Evolutionary conservation across 352 stramenopile genomes (phyloP).

Genomic region (Phytophthora rubi): DNA sequence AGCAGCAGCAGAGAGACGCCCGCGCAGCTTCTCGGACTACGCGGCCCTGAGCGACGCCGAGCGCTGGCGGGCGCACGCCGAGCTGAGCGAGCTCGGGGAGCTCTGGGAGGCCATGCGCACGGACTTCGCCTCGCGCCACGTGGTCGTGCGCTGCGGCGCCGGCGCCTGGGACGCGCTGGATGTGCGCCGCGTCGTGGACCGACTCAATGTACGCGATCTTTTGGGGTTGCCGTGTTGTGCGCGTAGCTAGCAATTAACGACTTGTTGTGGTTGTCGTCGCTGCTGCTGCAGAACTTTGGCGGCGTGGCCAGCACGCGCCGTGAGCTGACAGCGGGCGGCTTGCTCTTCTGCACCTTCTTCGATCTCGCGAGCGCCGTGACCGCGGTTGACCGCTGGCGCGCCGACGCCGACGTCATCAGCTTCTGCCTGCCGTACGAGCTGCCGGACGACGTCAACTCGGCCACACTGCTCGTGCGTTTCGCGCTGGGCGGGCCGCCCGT

Average conservation of each 20-base stretch:
- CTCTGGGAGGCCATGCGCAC: conserved; percentile 69
- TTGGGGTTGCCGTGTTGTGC: not conserved
- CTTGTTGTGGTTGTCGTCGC: conserved; percentile 4
- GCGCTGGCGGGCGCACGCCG: conserved; percentile 29
- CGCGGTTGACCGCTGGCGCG: conserved; percentile 59
- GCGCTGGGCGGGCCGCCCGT: conserved; percentile 21
- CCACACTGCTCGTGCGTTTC: conserved; percentile 62
- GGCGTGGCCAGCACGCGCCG: conserved; percentile 52
- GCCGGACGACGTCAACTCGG: conserved; percentile 68
- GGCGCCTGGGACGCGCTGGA: conserved; percentile 44
- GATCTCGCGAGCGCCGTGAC: conserved; percentile 72
- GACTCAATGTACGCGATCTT: conserved; percentile 46
- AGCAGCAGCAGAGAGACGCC: conserved; percentile 26
- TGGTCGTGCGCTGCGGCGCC: conserved; percentile 58
- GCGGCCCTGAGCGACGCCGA: conserved; percentile 39
- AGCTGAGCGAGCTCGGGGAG: conserved; percentile 34
- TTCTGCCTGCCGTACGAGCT: conserved; percentile 79
- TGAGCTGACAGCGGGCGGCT: conserved; percentile 55
- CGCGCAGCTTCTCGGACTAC: conserved; percentile 79
- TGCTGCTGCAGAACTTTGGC: conserved; percentile 62
- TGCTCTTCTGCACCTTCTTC: conserved; percentile 83
- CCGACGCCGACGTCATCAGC: conserved; percentile 44
- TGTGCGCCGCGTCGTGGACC: conserved; percentile 55
- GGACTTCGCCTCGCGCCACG: conserved; percentile 65
- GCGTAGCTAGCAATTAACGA: not conserved